Evolutionary conservation across 2,329 filamentous ascomycete genomes (phyloP), one percentile per base, ranked within the genome.

Genomic region (Penicillium frequentans): DNA sequence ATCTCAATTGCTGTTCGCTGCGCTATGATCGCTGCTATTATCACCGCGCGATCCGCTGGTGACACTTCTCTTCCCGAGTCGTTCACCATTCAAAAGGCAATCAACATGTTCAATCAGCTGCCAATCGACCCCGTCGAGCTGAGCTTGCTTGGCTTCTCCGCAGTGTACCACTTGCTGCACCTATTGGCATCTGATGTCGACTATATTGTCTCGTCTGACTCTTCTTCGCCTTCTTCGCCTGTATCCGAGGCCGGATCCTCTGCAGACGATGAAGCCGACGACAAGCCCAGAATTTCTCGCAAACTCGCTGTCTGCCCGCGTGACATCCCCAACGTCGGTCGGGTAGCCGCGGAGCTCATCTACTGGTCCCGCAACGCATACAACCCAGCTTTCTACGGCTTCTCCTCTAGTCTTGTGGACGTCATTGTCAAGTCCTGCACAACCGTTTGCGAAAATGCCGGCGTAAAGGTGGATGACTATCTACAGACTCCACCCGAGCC

Each of bases 1-100:
- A 80, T 87, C 11, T 77, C 77, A 52, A 82, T 82, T 52, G 82
- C 84, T 4, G 79, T 86, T 39, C 84, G 83, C 7, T 78, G 86
- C 44, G 84, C 84, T 11, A 86, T 86, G 72, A 83, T 85, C 55
- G 79, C 84, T 1, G 77, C 79, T 3, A 78, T 86, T 10, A 70
- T 81, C 45, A 75, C 77, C 4, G 71, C 70, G 6, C 68, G 77
- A 67, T 58, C 68, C 8, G 67, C 64, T 3, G 70, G 60, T 11
- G 70, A 73, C 35, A 65, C 59, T 0, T 68, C 70, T 24, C 59
- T 75, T 1, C 74, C 75, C 0, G 62, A 71, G 10, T 70, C 68
- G 2, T 71, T 77, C 47, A 77, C 73, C 2, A 67, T 74, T 27
- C 68, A 74, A n/a, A 76, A 72, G 52, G 76, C 75, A 13, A 71